Evolutionary conservation across 345 rosid genomes (phyloP).

Genomic region (Syzygium aqueum): DNA sequence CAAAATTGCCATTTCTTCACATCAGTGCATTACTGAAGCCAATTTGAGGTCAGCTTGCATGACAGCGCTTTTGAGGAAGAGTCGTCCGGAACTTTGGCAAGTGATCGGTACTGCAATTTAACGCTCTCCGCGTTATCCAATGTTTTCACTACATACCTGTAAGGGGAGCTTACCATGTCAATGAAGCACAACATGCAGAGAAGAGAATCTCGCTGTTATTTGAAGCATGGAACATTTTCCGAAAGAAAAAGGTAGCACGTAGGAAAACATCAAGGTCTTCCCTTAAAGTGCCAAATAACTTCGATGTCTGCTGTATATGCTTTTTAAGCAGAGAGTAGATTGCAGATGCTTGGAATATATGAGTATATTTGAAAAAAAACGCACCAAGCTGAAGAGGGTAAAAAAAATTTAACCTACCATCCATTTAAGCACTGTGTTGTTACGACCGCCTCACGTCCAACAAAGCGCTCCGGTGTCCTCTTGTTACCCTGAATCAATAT

Average conservation of each 20-base stretch:
- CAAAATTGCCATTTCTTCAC: neutral
- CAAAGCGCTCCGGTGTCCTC: constrained; percentile 87
- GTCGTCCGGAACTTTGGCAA: constrained; percentile 53
- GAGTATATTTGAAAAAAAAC: neutral
- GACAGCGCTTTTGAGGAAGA: constrained; percentile 28
- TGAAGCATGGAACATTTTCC: neutral
- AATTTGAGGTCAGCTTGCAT: constrained; percentile 25
- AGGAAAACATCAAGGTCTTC: neutral
- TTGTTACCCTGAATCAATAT: constrained; percentile 70
- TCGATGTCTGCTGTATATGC: neutral
- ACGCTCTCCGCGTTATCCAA: constrained; percentile 88
- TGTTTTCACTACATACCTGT: constrained; percentile 91
- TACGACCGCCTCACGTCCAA: constrained; percentile 86
- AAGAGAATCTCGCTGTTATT: neutral
- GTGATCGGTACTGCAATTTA: constrained; percentile 83
- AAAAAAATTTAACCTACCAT: constrained; percentile 43
- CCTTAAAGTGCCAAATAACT: neutral
- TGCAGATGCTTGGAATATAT: neutral
- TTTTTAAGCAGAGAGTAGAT: neutral
- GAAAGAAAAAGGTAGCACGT: neutral
- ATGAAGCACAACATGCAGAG: neutral
- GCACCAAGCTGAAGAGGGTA: neutral
- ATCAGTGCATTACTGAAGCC: neutral
- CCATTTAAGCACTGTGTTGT: constrained; percentile 95
- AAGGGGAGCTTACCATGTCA: neutral